A percentile compares a stretch with the other conserved stretches of the same genome.
Evolutionary conservation across 345 rosid genomes (phyloP).

Genomic region (Ricinus communis): DNA sequence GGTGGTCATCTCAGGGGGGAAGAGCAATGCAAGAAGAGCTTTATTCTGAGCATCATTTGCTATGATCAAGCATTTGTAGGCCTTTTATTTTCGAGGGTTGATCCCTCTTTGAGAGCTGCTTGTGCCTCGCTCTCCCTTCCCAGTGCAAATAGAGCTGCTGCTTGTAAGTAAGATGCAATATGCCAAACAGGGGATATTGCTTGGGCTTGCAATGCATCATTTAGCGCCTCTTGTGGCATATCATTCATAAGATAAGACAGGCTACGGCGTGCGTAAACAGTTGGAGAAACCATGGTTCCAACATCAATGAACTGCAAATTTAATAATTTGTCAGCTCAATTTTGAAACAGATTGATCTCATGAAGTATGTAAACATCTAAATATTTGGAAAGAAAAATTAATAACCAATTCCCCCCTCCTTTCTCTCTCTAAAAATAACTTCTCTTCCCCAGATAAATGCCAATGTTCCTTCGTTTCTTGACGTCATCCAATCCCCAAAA

Average conservation of each 20-base stretch:
- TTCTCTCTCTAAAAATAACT: not conserved
- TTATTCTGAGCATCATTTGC: slow-evolving; percentile 2
- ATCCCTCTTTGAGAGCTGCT: slow-evolving; percentile 63
- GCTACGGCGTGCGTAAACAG: slow-evolving; percentile 72
- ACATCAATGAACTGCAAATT: slow-evolving; percentile 62
- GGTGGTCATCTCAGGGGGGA: slow-evolving; percentile 17
- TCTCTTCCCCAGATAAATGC: not conserved
- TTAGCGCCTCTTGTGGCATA: slow-evolving; percentile 68
- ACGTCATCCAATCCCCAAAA: not conserved
- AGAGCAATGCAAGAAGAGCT: slow-evolving; percentile 11
- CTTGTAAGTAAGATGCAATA: slow-evolving; percentile 73
- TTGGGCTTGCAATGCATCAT: slow-evolving; percentile 75
- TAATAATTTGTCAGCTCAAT: slow-evolving; percentile 17
- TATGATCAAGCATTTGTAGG: slow-evolving; percentile 22
- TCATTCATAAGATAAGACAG: slow-evolving; percentile 65
- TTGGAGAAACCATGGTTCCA: slow-evolving; percentile 78
- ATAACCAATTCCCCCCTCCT: not conserved
- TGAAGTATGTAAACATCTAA: not conserved
- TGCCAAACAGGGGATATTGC: slow-evolving; percentile 75
- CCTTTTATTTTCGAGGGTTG: slow-evolving; percentile 60
- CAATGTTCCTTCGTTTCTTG: not conserved
- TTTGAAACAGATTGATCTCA: not conserved
- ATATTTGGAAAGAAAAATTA: not conserved
- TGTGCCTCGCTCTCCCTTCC: slow-evolving; percentile 77
- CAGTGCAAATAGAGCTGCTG: slow-evolving; percentile 55